Conservation (phyloP, 148 eudicot species). For the Silene conica region DNA sequence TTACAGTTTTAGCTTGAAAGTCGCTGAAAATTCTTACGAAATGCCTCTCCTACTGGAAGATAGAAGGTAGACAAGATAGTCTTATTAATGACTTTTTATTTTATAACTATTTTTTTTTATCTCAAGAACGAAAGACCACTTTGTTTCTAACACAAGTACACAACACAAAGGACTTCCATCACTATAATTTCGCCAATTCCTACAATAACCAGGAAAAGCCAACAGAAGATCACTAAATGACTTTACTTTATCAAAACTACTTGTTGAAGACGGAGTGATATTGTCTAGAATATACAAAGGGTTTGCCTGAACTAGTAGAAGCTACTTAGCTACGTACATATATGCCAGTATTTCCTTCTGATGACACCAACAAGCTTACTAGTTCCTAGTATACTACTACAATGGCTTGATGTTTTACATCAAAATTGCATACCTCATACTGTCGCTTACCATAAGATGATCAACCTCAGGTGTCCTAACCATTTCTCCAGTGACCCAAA, state of each 20-base stretch:
- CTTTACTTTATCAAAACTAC: background rate
- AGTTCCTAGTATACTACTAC: background rate
- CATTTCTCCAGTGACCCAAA: conserved; percentile 55
- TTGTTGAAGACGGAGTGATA: background rate
- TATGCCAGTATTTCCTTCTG: background rate
- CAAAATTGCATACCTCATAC: conserved; percentile 69
- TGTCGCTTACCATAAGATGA: conserved; percentile 72
- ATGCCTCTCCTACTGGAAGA: background rate
- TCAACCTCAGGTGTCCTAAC: conserved; percentile 48
- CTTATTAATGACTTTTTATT: background rate
- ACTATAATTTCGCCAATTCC: background rate
- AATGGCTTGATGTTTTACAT: conserved; percentile 34
- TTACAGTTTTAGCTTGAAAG: background rate
- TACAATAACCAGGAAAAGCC: background rate
- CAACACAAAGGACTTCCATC: background rate
- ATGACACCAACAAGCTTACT: background rate
- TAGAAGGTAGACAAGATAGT: background rate
- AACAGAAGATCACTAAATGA: background rate
- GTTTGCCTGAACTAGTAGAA: conserved; percentile 2
- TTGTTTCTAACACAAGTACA: background rate
- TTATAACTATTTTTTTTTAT: background rate
- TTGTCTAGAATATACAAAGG: conserved; percentile 5
- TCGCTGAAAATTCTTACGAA: background rate
- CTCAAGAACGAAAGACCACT: background rate
- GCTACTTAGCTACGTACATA: background rate